Percentiles rank a stretch among this genome's conserved stretches.
phyloP scores from a whole-genome alignment of 441 rosid species.

The Pelargonium fulgidum region DNA sequence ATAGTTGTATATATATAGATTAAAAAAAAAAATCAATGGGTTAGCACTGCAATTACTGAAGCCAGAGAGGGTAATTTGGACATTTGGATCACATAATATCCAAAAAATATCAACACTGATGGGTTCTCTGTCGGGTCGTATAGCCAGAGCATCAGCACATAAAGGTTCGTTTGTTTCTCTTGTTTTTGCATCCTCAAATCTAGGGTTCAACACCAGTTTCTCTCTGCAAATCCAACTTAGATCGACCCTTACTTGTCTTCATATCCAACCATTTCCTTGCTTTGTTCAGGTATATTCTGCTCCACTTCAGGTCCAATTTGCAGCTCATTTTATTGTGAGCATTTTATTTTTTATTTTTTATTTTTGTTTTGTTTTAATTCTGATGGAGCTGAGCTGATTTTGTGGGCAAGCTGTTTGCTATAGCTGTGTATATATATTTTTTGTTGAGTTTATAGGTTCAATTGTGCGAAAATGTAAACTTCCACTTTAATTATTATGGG shows the following conservation, averaged over 20 bases:
- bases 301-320: background rate
- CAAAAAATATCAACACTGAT: background rate
- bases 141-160: constrained; percentile 17
- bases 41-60: background rate
- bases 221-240: background rate
- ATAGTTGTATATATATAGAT: too few species aligned
- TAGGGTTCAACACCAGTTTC: constrained; percentile 27
- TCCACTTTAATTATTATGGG: background rate
- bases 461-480: background rate
- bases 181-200: constrained; percentile 36
- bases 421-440: background rate
- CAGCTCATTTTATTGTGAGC: background rate
- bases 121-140: constrained; percentile 23
- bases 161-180: constrained; percentile 25
- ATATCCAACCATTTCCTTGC: background rate
- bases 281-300: background rate
- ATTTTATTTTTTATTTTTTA: background rate
- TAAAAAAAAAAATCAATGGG: background rate
- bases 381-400: background rate
- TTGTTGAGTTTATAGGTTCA: background rate
- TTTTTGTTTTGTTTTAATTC: background rate
- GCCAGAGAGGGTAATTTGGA: background rate
- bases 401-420: background rate
- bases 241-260: constrained; percentile 1
- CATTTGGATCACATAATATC: background rate